Evolutionary conservation across 2,329 filamentous ascomycete genomes (phyloP).

Genomic region (Alternaria sp.): DNA sequence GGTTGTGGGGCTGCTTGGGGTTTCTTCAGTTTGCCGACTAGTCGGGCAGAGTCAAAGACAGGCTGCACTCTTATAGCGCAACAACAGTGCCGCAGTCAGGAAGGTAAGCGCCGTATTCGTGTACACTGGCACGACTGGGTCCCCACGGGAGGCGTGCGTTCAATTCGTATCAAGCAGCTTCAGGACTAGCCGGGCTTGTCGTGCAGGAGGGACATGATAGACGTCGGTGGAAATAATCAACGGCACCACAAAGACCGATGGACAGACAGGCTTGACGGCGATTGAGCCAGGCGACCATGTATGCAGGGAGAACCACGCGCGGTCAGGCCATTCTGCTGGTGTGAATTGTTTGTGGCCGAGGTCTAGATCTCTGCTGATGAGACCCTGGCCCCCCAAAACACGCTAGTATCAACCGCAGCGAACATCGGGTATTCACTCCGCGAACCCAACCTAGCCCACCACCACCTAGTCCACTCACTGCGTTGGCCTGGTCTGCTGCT

Average conservation of each 20-base stretch:
- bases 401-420: slow-evolving; percentile 18
- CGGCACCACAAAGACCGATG: not conserved
- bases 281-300: not conserved
- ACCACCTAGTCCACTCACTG: not conserved
- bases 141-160: not conserved
- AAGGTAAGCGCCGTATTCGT: not conserved
- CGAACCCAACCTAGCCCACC: slow-evolving; percentile 11
- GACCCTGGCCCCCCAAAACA: slow-evolving; percentile 2
- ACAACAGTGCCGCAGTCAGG: not conserved
- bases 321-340: slow-evolving; percentile 10
- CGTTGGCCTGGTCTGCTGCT: not conserved
- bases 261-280: not conserved
- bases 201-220: not conserved
- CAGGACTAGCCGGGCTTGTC: slow-evolving; percentile 6
- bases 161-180: not conserved
- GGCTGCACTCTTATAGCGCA: not conserved
- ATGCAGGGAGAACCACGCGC: slow-evolving; percentile 1
- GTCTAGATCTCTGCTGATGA: slow-evolving; percentile 14
- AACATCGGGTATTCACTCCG: slow-evolving; percentile 16
- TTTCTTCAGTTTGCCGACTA: not conserved
- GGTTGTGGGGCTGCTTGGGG: not conserved
- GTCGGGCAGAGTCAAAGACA: not conserved
- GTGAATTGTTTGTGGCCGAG: slow-evolving; percentile 9
- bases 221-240: slow-evolving; percentile 1
- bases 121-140: slow-evolving; percentile 1